A percentile compares a stretch with the other conserved stretches of the same genome.
These are phyloP conservation scores for Saturnispora quitensis DNA, from an alignment of 805 yeast genomes.

Conservation along the genomic window DNA sequence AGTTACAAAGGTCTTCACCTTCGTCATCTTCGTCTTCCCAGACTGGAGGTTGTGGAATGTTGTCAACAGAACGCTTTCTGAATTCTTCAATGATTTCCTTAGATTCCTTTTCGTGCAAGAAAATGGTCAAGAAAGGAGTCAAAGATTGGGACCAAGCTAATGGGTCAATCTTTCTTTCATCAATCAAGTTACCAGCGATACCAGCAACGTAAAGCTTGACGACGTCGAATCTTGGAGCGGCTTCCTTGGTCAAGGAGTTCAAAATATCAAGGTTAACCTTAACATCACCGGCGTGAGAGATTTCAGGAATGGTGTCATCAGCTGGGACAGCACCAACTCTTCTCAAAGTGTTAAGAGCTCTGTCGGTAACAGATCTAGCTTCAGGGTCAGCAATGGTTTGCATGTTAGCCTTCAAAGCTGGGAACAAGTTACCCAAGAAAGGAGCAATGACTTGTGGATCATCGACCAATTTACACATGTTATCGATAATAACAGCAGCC, in stretches of 20 bases:
- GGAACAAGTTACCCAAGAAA: constrained; percentile 89
- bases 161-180: constrained; percentile 93
- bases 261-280: constrained; percentile 78
- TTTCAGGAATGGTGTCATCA: constrained; percentile 88
- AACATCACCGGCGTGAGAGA: constrained; percentile 98
- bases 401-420: constrained; percentile 91
- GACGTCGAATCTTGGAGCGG: constrained; percentile 68
- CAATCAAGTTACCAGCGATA: constrained; percentile 97
- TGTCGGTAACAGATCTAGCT: constrained; percentile 96
- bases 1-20: constrained; percentile 99
- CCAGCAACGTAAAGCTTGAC: constrained; percentile 83
- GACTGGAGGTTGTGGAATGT: constrained; percentile 93
- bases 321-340: constrained; percentile 97
- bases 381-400: constrained; percentile 99
- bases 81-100: constrained; percentile 85
- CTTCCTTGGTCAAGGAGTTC: constrained; percentile 57
- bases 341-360: constrained; percentile 95
- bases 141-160: constrained; percentile 82
- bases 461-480: constrained; percentile 99
- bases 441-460: constrained; percentile 99
- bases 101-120: constrained; percentile 89
- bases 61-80: constrained; percentile 94
- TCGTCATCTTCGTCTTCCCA: constrained; percentile 92
- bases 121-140: constrained; percentile 91
- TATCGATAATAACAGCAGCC: constrained; percentile 98